These are phyloP conservation scores for Tetradesmus lagerheimii DNA, from an alignment of 139 green algal species.

Conservation along the genomic window DNA sequence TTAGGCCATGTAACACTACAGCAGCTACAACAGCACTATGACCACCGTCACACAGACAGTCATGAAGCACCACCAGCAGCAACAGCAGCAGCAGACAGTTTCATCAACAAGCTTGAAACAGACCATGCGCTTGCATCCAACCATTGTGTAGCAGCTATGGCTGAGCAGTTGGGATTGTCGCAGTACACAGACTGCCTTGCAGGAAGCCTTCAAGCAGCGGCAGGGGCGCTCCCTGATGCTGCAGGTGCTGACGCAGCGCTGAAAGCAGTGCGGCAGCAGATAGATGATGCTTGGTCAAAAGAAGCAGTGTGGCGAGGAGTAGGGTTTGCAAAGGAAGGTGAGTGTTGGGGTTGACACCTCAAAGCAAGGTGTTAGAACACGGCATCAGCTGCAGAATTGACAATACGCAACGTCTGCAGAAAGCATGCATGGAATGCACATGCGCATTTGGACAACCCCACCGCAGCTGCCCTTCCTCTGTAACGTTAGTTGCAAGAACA, in stretches of 20 bases:
- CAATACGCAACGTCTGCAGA: background rate
- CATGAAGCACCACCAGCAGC: background rate
- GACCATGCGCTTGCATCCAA: conserved; percentile 42
- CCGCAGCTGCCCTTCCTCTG: background rate
- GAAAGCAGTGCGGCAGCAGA: conserved; percentile 21
- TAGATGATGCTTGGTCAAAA: conserved; percentile 53
- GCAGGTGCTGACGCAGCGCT: conserved; percentile 5
- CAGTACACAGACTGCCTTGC: conserved; percentile 32
- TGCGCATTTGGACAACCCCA: background rate
- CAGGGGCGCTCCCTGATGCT: background rate
- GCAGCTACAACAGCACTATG: conserved; percentile 11
- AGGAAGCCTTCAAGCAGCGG: conserved; percentile 8
- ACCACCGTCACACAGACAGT: background rate
- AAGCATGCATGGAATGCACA: background rate
- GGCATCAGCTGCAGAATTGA: background rate
- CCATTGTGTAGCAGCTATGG: conserved; percentile 51
- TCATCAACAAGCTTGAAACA: conserved; percentile 13
- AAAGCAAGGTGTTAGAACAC: background rate
- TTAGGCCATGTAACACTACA: background rate
- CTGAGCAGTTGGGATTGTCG: conserved; percentile 3
- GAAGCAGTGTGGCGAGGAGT: conserved; percentile 55
- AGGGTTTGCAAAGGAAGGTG: conserved; percentile 49
- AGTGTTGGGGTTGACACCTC: too few relatives aligned
- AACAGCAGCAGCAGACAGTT: conserved; percentile 4
- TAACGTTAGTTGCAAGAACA: background rate